Conservation (phyloP, 2,329 filamentous ascomycete genomes). For the Aspergillus piperis region DNA sequence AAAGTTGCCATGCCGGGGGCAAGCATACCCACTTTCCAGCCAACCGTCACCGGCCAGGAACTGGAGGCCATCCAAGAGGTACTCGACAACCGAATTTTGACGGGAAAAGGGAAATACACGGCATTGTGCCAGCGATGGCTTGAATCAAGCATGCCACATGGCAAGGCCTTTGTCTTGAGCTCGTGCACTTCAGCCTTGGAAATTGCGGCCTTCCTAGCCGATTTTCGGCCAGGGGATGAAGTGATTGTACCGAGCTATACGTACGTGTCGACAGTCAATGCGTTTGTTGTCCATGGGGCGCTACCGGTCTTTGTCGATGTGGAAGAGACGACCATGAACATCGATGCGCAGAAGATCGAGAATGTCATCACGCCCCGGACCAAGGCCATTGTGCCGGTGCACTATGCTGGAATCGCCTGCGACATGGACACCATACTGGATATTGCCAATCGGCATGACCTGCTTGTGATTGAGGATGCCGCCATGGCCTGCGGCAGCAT, state of each 20-base stretch:
- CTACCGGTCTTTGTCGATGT: constrained; percentile 18
- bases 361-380: constrained; percentile 15
- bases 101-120: constrained; percentile 15
- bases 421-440: constrained; percentile 19
- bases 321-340: constrained; percentile 17
- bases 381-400: constrained; percentile 17
- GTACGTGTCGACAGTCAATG: constrained; percentile 18
- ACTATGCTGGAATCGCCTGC: constrained; percentile 18
- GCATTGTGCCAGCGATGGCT: constrained; percentile 17
- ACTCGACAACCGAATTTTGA: constrained; percentile 2
- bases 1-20: background rate
- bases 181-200: constrained; percentile 20
- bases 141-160: constrained; percentile 4
- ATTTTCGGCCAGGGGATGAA: constrained; percentile 18
- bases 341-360: constrained; percentile 8
- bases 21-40: constrained; percentile 6
- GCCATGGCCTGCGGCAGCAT: constrained; percentile 16
- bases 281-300: constrained; percentile 18
- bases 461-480: constrained; percentile 20
- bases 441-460: constrained; percentile 1
- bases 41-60: constrained; percentile 9
- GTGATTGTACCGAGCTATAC: constrained; percentile 21
- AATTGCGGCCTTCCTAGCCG: constrained; percentile 13
- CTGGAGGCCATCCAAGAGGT: constrained; percentile 7
- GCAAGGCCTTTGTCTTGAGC: constrained; percentile 11